Conservation (phyloP, 176 grass and related monocot species). For the Carex cristatella region DNA sequence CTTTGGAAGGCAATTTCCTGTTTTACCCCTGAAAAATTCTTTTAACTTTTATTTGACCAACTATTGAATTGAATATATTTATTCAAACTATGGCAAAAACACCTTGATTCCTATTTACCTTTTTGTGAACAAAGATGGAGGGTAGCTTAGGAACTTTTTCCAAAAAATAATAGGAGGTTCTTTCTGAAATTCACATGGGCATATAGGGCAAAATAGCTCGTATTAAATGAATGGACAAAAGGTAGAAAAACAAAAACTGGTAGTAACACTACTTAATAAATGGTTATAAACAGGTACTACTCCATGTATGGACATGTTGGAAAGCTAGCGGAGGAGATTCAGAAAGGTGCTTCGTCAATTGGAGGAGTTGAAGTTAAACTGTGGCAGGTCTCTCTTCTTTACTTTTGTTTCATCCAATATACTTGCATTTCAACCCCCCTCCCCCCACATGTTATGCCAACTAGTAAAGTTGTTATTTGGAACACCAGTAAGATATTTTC, state of each 20-base stretch:
- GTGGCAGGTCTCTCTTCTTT: slow-evolving; percentile 55
- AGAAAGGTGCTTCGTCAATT: slow-evolving; percentile 68
- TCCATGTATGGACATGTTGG: slow-evolving; percentile 84
- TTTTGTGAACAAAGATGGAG: not conserved
- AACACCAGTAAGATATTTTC: not conserved
- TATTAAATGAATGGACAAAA: not conserved
- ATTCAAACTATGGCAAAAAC: not conserved
- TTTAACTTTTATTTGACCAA: not conserved
- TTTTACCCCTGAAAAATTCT: not conserved
- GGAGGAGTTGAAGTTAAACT: slow-evolving; percentile 82
- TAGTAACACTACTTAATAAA: not conserved
- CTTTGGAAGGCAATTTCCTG: not conserved
- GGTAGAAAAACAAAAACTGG: not conserved
- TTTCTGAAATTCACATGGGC: not conserved
- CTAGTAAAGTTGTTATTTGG: not conserved
- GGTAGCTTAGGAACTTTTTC: not conserved
- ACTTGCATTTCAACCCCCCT: not conserved
- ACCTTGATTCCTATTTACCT: not conserved
- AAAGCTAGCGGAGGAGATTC: slow-evolving; percentile 81
- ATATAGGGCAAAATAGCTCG: not conserved
- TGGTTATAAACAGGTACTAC: slow-evolving; percentile 58
- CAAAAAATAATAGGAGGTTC: not conserved
- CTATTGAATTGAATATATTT: not conserved
- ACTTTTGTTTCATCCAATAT: not conserved
- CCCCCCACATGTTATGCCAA: not conserved